Evolutionary conservation across 2,329 filamentous ascomycete species (phyloP).

Genomic region (Botrytis deweyae): DNA sequence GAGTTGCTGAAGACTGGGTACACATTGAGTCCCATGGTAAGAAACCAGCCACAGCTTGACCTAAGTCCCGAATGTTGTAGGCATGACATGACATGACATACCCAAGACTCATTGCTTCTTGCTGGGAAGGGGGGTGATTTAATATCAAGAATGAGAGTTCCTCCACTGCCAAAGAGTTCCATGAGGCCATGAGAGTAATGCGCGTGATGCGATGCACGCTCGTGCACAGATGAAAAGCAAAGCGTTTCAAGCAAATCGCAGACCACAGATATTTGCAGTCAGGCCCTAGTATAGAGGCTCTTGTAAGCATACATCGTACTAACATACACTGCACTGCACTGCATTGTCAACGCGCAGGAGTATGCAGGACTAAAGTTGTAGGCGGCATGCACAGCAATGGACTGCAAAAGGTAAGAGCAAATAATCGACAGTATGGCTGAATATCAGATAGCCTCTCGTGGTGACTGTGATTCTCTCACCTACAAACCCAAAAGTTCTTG

Average conservation of each 20-base stretch:
- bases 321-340: constrained; percentile 46
- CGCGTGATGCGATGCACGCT: constrained; percentile 64
- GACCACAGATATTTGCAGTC: constrained; percentile 65
- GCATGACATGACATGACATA: constrained; percentile 12
- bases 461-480: background rate
- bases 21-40: constrained; percentile 35
- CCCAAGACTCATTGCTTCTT: constrained; percentile 63
- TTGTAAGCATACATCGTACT: constrained; percentile 50
- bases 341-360: constrained; percentile 59
- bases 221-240: constrained; percentile 62
- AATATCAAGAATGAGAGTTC: constrained; percentile 53
- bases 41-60: constrained; percentile 36
- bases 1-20: constrained; percentile 15
- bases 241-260: constrained; percentile 67
- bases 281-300: constrained; percentile 69
- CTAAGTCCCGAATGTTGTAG: constrained; percentile 43
- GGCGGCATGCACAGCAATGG: constrained; percentile 56
- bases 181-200: constrained; percentile 58
- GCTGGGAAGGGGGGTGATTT: constrained; percentile 30
- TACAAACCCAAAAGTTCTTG: background rate
- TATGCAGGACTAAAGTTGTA: constrained; percentile 59
- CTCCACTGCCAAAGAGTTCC: constrained; percentile 59
- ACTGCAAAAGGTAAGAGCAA: constrained; percentile 58
- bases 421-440: constrained; percentile 57
- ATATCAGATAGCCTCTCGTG: background rate